Base-by-base conservation (phyloP, 352 stramenopile species). In the Pythium biforme region DNA sequence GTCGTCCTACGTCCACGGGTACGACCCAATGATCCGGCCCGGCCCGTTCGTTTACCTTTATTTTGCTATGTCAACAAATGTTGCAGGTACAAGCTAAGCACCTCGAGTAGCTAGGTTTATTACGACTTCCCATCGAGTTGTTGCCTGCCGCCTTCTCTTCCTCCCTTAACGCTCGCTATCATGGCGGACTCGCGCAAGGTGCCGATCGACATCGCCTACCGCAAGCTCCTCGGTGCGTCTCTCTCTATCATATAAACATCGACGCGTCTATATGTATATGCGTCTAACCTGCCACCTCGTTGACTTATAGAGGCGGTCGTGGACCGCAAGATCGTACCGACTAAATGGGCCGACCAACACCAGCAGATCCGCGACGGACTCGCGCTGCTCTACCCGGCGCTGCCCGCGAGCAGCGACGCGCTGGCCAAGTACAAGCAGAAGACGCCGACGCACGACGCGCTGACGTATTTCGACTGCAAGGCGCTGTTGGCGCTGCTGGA, bases 401-500 rank as follows among this genome's bases (percentile, higher is more conserved):
- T 93, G 51, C 84, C 80, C 48, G 40, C 64, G 26, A 56, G 67
- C 45, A 82, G 68, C 45, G 73, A 88, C 14, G 63, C 74, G 47
- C 52, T 92, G 29, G 63, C 64, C 53, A 75, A 80, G 62, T 79
- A 84, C 55, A 65, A 66, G 33, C 47, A 65, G 37, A 82, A 81
- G 55, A 80, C 79, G 50, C 55, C 55, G n/a, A 81, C 47, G 19
- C 70, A 81, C 61, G 80, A 90, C 29, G 72, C 88, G 23, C 48
- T 91, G 41, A 74, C 77, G 62, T 93, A 90, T 58, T 93, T 87
- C 50, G 82, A 92, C 69, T 93, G 84, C 73, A 90, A 89, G 62
- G 71, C 73, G 25, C 64, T 93, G 17, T 61, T 90, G 22, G 61
- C 75, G 57, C 77, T 69, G 49, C 80, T 93, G 15, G 67, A 83